Conservation (phyloP, 2,329 filamentous ascomycete species). For the Exophiala sp. region DNA sequence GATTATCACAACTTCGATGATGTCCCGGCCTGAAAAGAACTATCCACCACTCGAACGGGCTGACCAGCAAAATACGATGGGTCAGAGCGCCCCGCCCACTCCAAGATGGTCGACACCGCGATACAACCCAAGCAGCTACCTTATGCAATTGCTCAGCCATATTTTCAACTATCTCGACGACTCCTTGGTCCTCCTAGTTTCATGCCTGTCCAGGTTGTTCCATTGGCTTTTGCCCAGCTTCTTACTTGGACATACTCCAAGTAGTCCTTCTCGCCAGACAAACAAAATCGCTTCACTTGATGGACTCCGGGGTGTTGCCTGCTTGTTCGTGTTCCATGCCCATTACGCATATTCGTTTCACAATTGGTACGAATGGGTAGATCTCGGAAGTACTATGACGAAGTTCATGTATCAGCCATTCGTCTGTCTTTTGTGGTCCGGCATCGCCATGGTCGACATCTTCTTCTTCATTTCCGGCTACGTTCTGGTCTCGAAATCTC, state of each 20-base stretch:
- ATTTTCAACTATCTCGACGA: not conserved
- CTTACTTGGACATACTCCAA: not conserved
- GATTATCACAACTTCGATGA: not conserved
- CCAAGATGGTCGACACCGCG: not conserved
- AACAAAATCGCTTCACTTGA: constrained; percentile 31
- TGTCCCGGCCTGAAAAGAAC: not conserved
- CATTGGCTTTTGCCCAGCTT: not conserved
- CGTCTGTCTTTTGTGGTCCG: constrained; percentile 9
- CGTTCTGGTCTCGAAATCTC: constrained; percentile 39
- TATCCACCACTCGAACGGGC: not conserved
- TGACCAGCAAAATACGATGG: not conserved
- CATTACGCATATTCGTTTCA: constrained; percentile 15
- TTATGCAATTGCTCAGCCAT: not conserved
- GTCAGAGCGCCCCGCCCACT: not conserved
- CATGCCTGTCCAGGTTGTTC: not conserved
- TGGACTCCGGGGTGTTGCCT: constrained; percentile 41
- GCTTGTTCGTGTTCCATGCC: constrained; percentile 21
- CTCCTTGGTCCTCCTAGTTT: not conserved
- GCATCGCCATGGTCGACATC: constrained; percentile 34
- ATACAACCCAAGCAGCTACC: not conserved
- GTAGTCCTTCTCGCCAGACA: not conserved
- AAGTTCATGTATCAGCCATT: constrained; percentile 17
- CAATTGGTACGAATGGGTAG: constrained; percentile 4
- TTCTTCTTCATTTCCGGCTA: constrained; percentile 47
- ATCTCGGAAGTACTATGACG: not conserved